phyloP scores from a whole-genome alignment of 2,329 filamentous ascomycete species.

The Epichloe elymi region DNA sequence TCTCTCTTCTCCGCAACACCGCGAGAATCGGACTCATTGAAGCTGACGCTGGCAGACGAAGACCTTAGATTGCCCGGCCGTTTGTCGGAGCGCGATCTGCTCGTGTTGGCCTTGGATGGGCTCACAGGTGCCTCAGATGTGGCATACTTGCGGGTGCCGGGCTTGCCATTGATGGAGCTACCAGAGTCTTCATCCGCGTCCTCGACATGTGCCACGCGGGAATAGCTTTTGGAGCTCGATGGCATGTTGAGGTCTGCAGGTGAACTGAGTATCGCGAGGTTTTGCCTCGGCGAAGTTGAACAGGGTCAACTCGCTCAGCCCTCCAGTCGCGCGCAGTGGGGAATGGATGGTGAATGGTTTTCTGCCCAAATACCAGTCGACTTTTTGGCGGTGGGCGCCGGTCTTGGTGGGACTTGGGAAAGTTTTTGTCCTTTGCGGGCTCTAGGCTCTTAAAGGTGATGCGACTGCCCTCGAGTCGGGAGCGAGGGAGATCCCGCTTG shows the following conservation, averaged over 20 bases:
- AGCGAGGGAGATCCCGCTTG: slow-evolving; percentile 6
- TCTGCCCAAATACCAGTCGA: not conserved
- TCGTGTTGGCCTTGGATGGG: slow-evolving; percentile 37
- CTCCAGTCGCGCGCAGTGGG: not conserved
- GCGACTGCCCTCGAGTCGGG: slow-evolving; percentile 1
- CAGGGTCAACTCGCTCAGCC: not conserved
- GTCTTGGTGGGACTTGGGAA: slow-evolving; percentile 1
- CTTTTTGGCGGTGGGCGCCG: slow-evolving; percentile 2
- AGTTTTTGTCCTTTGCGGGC: not conserved
- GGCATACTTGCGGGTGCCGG: slow-evolving; percentile 31
- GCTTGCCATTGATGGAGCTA: slow-evolving; percentile 26
- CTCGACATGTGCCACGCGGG: slow-evolving; percentile 32
- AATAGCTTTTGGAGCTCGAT: slow-evolving; percentile 15
- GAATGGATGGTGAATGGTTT: not conserved
- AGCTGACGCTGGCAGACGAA: slow-evolving; percentile 19
- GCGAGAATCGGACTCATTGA: slow-evolving; percentile 33
- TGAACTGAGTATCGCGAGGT: slow-evolving; percentile 3
- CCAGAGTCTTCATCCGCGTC: slow-evolving; percentile 36
- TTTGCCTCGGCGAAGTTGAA: not conserved
- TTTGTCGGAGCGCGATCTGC: slow-evolving; percentile 31
- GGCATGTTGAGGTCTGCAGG: slow-evolving; percentile 26
- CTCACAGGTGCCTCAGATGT: slow-evolving; percentile 28
- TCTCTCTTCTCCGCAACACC: slow-evolving; percentile 20
- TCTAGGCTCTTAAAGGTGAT: not conserved
- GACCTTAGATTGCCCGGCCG: slow-evolving; percentile 20